phyloP scores from a whole-genome alignment of 768 basidiomycete genomes.

The Russula emetica region DNA sequence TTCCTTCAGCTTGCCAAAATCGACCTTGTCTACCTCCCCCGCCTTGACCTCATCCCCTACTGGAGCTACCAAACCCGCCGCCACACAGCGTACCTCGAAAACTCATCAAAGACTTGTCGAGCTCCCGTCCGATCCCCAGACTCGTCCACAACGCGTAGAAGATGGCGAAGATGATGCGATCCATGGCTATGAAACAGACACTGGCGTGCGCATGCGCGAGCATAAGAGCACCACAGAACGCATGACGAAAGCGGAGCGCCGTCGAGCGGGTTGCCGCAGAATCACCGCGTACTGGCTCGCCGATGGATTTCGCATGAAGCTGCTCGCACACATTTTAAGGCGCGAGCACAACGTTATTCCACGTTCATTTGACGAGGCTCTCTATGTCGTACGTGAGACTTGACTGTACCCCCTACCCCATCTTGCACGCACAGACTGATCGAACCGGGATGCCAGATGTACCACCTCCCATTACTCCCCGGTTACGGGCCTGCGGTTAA shows the following conservation, averaged over 20 bases:
- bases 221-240: slow-evolving; percentile 82
- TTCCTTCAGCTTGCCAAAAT: slow-evolving; percentile 8
- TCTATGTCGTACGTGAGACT: slow-evolving; percentile 74
- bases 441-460: slow-evolving; percentile 55
- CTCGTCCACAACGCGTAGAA: slow-evolving; percentile 50
- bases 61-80: slow-evolving; percentile 12
- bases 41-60: not conserved
- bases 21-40: not conserved
- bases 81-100: slow-evolving; percentile 75
- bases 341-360: slow-evolving; percentile 88
- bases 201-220: slow-evolving; percentile 39
- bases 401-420: not conserved
- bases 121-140: slow-evolving; percentile 86
- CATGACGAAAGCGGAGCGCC: slow-evolving; percentile 82
- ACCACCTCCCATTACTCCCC: slow-evolving; percentile 85
- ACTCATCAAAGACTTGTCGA: slow-evolving; percentile 88
- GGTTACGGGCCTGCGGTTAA: slow-evolving; percentile 85
- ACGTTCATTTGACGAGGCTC: slow-evolving; percentile 86
- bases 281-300: slow-evolving; percentile 89
- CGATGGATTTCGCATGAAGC: slow-evolving; percentile 79
- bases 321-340: slow-evolving; percentile 80
- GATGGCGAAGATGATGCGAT: slow-evolving; percentile 43
- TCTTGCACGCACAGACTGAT: not conserved
- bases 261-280: slow-evolving; percentile 73
- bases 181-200: slow-evolving; percentile 63